Percentiles rank a stretch among this genome's conserved stretches.
These are phyloP conservation scores for Quercus phellos DNA, from an alignment of 331 rosid species.

Conservation along the genomic window DNA sequence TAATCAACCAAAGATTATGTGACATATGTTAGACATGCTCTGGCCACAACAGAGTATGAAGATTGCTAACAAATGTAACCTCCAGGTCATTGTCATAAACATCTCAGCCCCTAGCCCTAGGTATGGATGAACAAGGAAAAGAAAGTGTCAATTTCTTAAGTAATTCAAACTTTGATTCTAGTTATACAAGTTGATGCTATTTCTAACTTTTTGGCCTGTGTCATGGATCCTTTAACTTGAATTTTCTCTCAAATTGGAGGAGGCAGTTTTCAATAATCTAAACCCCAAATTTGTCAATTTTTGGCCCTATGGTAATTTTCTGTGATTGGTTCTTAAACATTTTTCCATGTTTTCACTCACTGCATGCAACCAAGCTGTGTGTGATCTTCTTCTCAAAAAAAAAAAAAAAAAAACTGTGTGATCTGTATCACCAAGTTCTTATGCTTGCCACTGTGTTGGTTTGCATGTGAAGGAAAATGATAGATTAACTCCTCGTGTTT, in stretches of 20 bases:
- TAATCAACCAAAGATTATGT: background rate
- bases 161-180: background rate
- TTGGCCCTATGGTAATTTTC: background rate
- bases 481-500: background rate
- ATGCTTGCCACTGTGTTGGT: background rate
- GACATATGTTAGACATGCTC: background rate
- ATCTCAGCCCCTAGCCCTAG: background rate
- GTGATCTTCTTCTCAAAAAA: background rate
- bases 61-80: background rate
- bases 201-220: background rate
- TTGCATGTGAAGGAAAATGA: background rate
- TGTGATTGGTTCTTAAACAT: background rate
- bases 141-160: background rate
- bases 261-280: background rate
- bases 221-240: background rate
- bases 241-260: background rate
- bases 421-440: background rate
- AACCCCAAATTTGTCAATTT: background rate
- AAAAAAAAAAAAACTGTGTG: too few species aligned
- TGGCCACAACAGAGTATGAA: background rate
- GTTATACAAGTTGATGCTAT: background rate
- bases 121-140: background rate
- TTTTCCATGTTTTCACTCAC: background rate
- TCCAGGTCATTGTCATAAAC: background rate
- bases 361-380: background rate